Base-by-base conservation (phyloP, 139 green algal species). In the Volvox africanus region DNA sequence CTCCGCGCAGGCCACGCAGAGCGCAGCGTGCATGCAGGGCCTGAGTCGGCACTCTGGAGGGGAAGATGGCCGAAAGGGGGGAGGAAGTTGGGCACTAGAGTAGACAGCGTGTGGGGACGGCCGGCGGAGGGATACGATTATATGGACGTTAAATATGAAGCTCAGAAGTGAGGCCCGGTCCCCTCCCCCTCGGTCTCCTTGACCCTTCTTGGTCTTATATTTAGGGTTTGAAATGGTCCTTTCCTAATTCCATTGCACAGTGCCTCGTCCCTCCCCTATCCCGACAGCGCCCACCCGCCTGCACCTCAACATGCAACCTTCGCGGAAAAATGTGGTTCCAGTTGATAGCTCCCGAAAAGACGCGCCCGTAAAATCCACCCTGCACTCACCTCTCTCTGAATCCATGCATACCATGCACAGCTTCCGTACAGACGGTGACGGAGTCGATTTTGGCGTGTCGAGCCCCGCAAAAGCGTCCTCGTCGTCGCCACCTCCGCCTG, bases 331-430 rank as follows among this genome's bases (percentile, higher is more conserved):
- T 9, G 44, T 55, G 44, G 44, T 55, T 55, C 44, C 44, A 55
- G 44, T 55, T 9, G 44, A 55, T 55, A 55, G 5, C 44, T 55
- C 44, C 44, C 5, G 44, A 5, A 5, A 55, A 55, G 9, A 55
- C 44, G 9, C 5, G 5, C 44, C 44, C 5, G 5, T 14, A 55
- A 55, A 55, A 5, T 55, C 44, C 44, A 55, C 44, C 44, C 44
- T 55, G 44, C 44, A 28, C 61, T 61, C 79, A 92, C 90, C 90
- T 68, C 91, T 61, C 69, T 93, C 91, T 28, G 37, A 44, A 50
- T 93, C 91, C 91, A 93, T 93, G 80, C 91, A 93, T 62, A 93
- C 91, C 80, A 92, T 91, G 73, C 91, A 93, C 50, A 89, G 82
- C 87, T 93, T 93, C 20, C 76, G 71, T 0, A 83, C 81, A 18